A percentile compares a stretch with the other conserved stretches of the same genome.
Conservation (phyloP, 805 yeast genomes). For the Kodamaea kakaduensis region DNA sequence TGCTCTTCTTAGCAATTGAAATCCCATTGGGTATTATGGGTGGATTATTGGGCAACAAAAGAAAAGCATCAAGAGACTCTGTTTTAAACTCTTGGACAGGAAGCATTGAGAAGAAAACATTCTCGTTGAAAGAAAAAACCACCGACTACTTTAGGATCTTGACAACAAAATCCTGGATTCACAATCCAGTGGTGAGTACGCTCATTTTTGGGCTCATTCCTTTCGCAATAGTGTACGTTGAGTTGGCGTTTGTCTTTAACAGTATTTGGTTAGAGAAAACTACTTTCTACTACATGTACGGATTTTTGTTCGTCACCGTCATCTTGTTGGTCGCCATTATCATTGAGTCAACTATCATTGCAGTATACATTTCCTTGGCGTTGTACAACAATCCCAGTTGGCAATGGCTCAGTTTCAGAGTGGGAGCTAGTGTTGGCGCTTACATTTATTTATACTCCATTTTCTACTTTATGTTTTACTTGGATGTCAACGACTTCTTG, state of each 20-base stretch:
- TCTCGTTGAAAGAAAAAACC: constrained; percentile 7
- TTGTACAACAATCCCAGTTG: constrained; percentile 57
- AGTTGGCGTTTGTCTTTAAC: constrained; percentile 65
- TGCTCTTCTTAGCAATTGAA: constrained; percentile 60
- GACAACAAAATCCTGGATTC: constrained; percentile 16
- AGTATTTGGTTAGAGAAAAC: constrained; percentile 79
- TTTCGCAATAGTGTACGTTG: constrained; percentile 77
- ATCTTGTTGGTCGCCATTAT: constrained; percentile 58
- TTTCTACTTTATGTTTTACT: constrained; percentile 56
- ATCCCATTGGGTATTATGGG: constrained; percentile 74
- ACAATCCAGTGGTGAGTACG: constrained; percentile 26
- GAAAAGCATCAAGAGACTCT: constrained; percentile 21
- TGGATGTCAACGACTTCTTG: constrained; percentile 63
- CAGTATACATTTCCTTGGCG: constrained; percentile 57
- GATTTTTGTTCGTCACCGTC: constrained; percentile 64
- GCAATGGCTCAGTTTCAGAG: constrained; percentile 80
- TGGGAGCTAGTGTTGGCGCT: constrained; percentile 67
- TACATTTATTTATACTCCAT: constrained; percentile 65
- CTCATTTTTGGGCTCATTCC: constrained; percentile 68
- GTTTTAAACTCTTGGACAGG: constrained; percentile 11
- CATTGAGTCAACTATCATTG: constrained; percentile 66
- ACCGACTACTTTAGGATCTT: constrained; percentile 6
- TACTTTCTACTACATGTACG: constrained; percentile 75
- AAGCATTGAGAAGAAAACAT: constrained; percentile 3
- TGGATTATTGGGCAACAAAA: constrained; percentile 49